Evolutionary conservation across 2,329 filamentous ascomycete species (phyloP), one percentile per base, ranked within the genome.

Genomic region (Orbilia blumenaviensis): DNA sequence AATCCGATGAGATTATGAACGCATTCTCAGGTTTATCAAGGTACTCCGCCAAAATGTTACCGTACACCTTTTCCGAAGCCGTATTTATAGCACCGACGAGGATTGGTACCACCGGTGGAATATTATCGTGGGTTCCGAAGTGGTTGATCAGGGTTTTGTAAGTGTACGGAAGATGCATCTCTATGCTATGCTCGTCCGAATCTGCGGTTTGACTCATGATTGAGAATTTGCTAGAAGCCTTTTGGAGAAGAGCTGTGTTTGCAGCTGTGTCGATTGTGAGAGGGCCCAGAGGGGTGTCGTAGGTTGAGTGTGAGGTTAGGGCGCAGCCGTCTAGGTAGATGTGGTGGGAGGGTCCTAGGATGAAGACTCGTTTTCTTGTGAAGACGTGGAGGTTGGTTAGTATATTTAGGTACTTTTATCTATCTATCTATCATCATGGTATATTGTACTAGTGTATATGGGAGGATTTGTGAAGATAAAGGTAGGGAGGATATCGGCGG

Each of bases 161-260:
- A 78, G 98, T 91, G 81, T 96, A 97, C 0, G 95, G 94, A 7
- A 98, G 86, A 80, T 99, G 95, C 91, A 99, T 96, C 85, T 99
- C 95, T 1, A 98, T 87, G 61, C 92, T 97, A 83, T 99, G 95
- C 83, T 99, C 95, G 3, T 88, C 87, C 77, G 93, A 88, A 81
- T 99, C 95, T 4, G 89, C 85, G 2, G 84, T 80, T 16, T 83
- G 83, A 1, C 87, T 88, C 85, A 97, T 95, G 62, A 86, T 84
- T 16, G 86, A 83, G 81, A 91, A 91, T 66, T 85, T 84, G n/a
- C 84, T 85, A n/a, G n/a, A n/a, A n/a, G n/a, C n/a, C 2, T 86
- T 87, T 46, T 82, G 82, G 21, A 77, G 68, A 78, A 85, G 82
- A 0, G 63, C 56, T 1, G 83, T 80, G 0, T 88, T 85, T 0